Evolutionary conservation across 768 basidiomycete species (phyloP).

Genomic region (Gloeostereum incarnatum): DNA sequence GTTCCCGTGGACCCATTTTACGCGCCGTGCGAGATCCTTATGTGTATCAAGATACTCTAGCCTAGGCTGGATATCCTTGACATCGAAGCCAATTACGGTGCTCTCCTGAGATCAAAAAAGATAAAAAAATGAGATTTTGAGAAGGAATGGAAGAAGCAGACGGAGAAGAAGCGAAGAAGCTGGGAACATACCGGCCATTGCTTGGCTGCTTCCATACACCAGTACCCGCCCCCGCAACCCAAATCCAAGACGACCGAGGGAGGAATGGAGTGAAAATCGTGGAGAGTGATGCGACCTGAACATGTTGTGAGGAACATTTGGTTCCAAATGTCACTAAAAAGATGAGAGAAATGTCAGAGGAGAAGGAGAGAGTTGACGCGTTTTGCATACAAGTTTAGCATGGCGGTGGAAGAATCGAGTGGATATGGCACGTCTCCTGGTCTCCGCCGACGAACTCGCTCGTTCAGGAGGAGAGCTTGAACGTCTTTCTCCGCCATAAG

Average conservation of each 20-base stretch:
- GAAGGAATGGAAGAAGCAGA: conserved; percentile 3
- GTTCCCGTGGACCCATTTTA: conserved; percentile 63
- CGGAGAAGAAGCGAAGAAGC: not conserved
- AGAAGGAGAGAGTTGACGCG: conserved; percentile 1
- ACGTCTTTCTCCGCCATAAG: conserved; percentile 32
- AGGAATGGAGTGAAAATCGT: conserved; percentile 38
- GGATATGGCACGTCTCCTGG: conserved; percentile 49
- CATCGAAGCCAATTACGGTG: conserved; percentile 52
- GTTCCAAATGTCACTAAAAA: conserved; percentile 60
- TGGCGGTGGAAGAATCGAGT: conserved; percentile 33
- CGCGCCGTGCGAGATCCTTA: conserved; percentile 33
- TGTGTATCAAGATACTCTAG: conserved; percentile 23
- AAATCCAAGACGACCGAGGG: conserved; percentile 54
- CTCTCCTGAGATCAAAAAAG: conserved; percentile 39
- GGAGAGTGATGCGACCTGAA: conserved; percentile 40
- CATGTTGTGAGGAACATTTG: conserved; percentile 50
- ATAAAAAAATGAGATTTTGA: conserved; percentile 2
- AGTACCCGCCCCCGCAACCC: conserved; percentile 64
- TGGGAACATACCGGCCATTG: conserved; percentile 46
- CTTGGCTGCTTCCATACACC: conserved; percentile 62
- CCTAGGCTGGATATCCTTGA: conserved; percentile 43
- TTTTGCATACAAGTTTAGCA: conserved; percentile 52
- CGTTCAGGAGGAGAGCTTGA: conserved; percentile 31
- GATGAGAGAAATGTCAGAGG: conserved; percentile 5
- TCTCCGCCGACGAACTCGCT: conserved; percentile 30